Evolutionary conservation across 108 stramenopile species (phyloP).

Genomic region (Fistulifera pelliculosa): DNA sequence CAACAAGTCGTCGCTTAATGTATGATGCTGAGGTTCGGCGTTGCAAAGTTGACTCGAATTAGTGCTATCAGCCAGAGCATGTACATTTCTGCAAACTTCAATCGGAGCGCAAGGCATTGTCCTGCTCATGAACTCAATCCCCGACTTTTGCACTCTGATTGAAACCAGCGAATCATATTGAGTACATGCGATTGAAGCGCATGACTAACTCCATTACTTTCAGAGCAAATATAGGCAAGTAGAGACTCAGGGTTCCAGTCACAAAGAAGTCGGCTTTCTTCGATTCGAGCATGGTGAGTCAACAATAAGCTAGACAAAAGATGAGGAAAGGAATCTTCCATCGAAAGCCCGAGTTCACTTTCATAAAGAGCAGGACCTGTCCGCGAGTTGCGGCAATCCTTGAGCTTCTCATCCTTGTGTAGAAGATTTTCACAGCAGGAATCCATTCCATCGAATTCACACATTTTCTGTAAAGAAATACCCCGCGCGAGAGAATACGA

Average conservation of each 20-base stretch:
- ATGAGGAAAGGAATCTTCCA: slow-evolving; percentile 37
- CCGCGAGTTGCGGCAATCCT: not conserved
- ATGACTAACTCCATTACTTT: slow-evolving; percentile 38
- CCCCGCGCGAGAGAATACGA: slow-evolving; percentile 41
- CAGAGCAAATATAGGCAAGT: slow-evolving; percentile 53
- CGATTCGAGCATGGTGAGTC: slow-evolving; percentile 32
- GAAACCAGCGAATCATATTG: slow-evolving; percentile 44
- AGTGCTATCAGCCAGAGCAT: not conserved
- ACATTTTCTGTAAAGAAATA: slow-evolving; percentile 42
- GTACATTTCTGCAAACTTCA: not conserved
- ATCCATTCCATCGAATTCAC: slow-evolving; percentile 34
- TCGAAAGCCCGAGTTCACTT: no score
- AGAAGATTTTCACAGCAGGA: slow-evolving; percentile 34
- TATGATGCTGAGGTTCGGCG: no score
- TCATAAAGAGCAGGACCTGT: slow-evolving; percentile 2
- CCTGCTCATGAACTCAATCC: not conserved
- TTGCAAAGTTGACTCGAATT: no score
- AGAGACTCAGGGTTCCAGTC: slow-evolving; percentile 80
- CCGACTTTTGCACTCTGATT: not conserved
- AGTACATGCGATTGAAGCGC: slow-evolving; percentile 23
- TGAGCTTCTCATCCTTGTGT: slow-evolving; percentile 23
- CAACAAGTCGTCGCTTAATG: no score
- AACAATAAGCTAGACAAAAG: slow-evolving; percentile 24
- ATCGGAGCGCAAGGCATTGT: slow-evolving; percentile 1
- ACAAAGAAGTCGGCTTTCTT: slow-evolving; percentile 26